Evolutionary conservation across 2,329 filamentous ascomycete species (phyloP), one percentile per base, ranked within the genome.

Genomic region (Aurifilum marmelostoma): DNA sequence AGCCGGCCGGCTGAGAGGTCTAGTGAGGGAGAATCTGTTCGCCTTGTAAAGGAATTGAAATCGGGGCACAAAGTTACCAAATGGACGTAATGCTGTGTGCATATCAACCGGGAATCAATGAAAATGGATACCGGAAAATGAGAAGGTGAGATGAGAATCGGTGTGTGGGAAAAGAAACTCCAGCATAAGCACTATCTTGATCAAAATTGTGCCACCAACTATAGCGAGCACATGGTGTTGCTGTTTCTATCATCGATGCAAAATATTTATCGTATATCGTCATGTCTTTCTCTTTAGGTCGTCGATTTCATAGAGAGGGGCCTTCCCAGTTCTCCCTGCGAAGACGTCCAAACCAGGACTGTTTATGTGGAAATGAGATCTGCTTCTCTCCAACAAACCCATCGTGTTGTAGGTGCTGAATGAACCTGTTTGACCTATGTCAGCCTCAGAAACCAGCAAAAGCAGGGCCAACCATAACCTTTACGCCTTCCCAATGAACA

Each of bases 361-460:
- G 94, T 79, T 99, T 99, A 78, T 98, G 94, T 1, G 94, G 91
- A 72, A 99, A 94, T 0, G 90, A 87, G 64, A 98, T 85, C 76
- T 97, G 93, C 69, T 89, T 89, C 80, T 97, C 92, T 76, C 93
- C 96, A 73, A 91, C 89, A 77, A 98, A 99, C 0, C 95, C 94
- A 0, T 86, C 85, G 8, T 87, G 81, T 71, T 92, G 86, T 21
- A 97, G 86, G 71, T 95, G 93, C 8, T 84, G 78, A 72, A 91
- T 88, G 67, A 94, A 85, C 73, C 91, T 93, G 73, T 4, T 1
- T 27, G 68, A 34, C 4, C 5, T 11, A 37, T 34, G 65, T 67
- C 47, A 66, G 67, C 18, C 12, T 63, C 21, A 18, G 4, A n/a
- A n/a, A n/a, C n/a, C n/a, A 18, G 3, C 12, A 12, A 18, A 47